A percentile compares a stretch with the other conserved stretches of the same genome.
Evolutionary conservation across 805 yeast genomes (phyloP).

Genomic region (Yamadazyma tumulicola): DNA sequence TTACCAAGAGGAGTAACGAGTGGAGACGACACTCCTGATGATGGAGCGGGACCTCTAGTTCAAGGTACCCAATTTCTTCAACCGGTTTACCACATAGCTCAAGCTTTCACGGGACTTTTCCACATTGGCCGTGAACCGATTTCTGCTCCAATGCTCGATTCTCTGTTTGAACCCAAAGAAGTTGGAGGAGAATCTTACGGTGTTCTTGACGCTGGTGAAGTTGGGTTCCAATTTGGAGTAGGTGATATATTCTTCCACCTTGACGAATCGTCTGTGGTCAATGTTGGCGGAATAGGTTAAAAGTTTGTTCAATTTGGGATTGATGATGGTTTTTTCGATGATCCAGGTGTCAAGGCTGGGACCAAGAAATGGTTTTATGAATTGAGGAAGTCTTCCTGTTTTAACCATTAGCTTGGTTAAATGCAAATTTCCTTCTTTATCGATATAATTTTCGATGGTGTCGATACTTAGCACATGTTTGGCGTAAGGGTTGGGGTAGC

Average conservation of each 20-base stretch:
- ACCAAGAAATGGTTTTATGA: conserved; percentile 75
- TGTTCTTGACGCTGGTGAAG: conserved; percentile 48
- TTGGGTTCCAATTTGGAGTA: conserved; percentile 40
- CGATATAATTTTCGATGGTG: conserved; percentile 60
- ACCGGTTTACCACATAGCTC: conserved; percentile 68
- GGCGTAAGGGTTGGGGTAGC: conserved; percentile 73
- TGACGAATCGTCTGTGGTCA: conserved; percentile 75
- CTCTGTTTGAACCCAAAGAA: conserved; percentile 64
- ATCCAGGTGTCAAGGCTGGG: conserved; percentile 72
- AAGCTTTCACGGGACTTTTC: conserved; percentile 67
- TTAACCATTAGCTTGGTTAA: conserved; percentile 75
- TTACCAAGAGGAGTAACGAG: no score
- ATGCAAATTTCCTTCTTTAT: conserved; percentile 58
- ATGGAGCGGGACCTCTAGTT: no score
- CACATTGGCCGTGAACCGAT: conserved; percentile 65
- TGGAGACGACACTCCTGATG: no score
- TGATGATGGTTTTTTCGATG: conserved; percentile 71
- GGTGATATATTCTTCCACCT: conserved; percentile 72
- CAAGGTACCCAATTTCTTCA: no score
- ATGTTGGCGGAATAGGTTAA: conserved; percentile 73
- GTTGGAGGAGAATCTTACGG: conserved; percentile 70
- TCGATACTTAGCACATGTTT: conserved; percentile 82
- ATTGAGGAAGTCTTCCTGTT: conserved; percentile 74
- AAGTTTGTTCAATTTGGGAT: conserved; percentile 55
- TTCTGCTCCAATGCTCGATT: conserved; percentile 80